phyloP scores from a whole-genome alignment of 768 basidiomycete genomes.

The Rhizopogon vesiculosus region DNA sequence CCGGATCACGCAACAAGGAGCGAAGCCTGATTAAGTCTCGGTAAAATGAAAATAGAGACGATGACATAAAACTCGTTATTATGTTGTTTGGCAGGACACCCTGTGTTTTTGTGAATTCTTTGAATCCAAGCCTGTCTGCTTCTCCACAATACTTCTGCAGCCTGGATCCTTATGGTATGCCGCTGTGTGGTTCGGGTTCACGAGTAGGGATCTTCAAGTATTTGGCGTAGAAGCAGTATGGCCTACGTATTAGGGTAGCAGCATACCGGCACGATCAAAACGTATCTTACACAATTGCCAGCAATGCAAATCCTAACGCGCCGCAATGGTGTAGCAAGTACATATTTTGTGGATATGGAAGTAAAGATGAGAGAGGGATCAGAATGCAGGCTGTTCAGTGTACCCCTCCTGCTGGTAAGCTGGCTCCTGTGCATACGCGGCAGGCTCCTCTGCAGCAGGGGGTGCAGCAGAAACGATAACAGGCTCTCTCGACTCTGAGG shows the following conservation, averaged over 20 bases:
- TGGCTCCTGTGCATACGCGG: constrained; percentile 24
- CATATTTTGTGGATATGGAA: not conserved
- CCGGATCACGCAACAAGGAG: no score
- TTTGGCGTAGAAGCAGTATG: constrained; percentile 26
- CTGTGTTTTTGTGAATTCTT: no score
- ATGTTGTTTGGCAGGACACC: no score
- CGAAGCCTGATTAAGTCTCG: no score
- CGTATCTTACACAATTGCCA: not conserved
- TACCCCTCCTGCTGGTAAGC: constrained; percentile 39
- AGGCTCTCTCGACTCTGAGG: constrained; percentile 85
- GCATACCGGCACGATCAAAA: not conserved
- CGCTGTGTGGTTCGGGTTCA: constrained; percentile 24
- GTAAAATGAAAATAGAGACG: no score
- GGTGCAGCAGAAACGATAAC: constrained; percentile 42
- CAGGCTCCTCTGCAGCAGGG: constrained; percentile 49
- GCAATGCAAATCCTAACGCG: not conserved
- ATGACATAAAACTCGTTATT: no score
- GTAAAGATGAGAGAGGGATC: constrained; percentile 20
- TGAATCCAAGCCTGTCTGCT: no score
- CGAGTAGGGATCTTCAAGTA: no score
- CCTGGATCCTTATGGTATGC: constrained; percentile 11
- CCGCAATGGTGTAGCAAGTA: not conserved
- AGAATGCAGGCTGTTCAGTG: constrained; percentile 56
- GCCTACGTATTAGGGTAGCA: constrained; percentile 12
- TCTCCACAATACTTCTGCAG: no score